Conservation (phyloP, 352 stramenopile genomes). For the Globisporangium uncinulatum region DNA sequence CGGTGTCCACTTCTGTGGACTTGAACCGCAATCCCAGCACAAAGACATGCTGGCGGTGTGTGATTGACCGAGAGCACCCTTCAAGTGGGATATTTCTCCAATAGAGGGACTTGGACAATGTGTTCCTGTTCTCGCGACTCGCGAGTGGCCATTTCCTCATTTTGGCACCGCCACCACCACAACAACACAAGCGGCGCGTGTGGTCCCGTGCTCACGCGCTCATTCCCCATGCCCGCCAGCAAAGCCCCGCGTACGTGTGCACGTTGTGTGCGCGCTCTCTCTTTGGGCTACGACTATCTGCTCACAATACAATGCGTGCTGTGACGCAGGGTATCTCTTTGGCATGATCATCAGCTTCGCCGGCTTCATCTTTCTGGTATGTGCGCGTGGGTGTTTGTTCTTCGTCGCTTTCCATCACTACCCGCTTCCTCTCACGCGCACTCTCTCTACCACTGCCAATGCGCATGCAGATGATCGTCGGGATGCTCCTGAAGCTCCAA, state of each 20-base stretch:
- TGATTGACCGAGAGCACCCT: too few species aligned
- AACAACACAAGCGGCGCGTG: not conserved
- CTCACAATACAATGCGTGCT: too few species aligned
- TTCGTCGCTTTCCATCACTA: not conserved
- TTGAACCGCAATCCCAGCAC: conserved; percentile 1
- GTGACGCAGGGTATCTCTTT: conserved; percentile 67
- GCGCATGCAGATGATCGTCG: conserved; percentile 48
- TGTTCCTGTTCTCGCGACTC: not conserved
- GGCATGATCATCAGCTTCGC: conserved; percentile 76
- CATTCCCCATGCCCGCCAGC: conserved; percentile 1
- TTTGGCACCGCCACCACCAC: not conserved
- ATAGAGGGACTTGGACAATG: not conserved
- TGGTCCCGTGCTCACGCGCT: not conserved
- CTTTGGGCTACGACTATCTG: too few species aligned
- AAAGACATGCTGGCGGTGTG: conserved; percentile 3
- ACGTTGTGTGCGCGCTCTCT: not conserved
- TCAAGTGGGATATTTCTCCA: too few species aligned
- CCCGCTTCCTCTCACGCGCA: not conserved
- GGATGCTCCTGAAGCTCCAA: conserved; percentile 68
- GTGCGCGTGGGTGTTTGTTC: not conserved
- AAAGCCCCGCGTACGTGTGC: conserved; percentile 1
- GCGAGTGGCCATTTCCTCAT: not conserved
- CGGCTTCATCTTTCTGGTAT: conserved; percentile 75
- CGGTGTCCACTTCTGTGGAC: too few species aligned
- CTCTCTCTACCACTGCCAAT: conserved; percentile 8